Evolutionary conservation across 257 asterid species (phyloP), one percentile per base, ranked within the genome.

Genomic region (Solanum appendiculatum): DNA sequence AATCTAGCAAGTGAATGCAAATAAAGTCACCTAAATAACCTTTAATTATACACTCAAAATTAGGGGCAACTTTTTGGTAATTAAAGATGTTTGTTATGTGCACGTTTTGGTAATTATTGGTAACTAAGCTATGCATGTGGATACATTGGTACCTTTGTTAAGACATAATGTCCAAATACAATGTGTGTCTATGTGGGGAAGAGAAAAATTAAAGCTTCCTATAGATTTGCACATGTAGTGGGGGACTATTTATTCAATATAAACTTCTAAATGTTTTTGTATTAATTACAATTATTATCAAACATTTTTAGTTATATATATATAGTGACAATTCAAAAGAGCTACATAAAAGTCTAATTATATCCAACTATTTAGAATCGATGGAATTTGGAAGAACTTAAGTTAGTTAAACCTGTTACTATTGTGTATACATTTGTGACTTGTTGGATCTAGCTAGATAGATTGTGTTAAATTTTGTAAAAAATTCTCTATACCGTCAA

Each of bases 101-200:
- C 95, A 92, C 92, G 92, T 90, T 87, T 91, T 21, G 82, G 88
- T 91, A 89, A 91, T 85, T 87, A 88, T 86, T 77, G 88, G 77
- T 89, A 18, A 81, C 48, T 81, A 77, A 88, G 91, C 88, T 88
- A 84, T 80, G 82, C 95, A 92, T 92, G 95, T 92, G 93, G 88
- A 82, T 90, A 86, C 93, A 81, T 20, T 6, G 85, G 2, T 48
- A 31, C 85, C 85, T 81, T 48, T 31, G 21, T 80, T 88, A 82
- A 51, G 23, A 84, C 46, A 84, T 70, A 82, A 88, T 87, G 93
- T 90, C 94, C 68, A 92, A 91, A 89, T 91, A 75, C 91, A 88
- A 23, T 40, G 69, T 39, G 86, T 18, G 39, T 68, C 21, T 75
- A 40, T 11, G 46, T 20, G 87, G 4, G 83, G 83, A 46, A 85